A percentile compares a stretch with the other conserved stretches of the same genome.
These are phyloP conservation scores for Coniosporium apollinis DNA, from an alignment of 495 filamentous ascomycete genomes.

Conservation along the genomic window DNA sequence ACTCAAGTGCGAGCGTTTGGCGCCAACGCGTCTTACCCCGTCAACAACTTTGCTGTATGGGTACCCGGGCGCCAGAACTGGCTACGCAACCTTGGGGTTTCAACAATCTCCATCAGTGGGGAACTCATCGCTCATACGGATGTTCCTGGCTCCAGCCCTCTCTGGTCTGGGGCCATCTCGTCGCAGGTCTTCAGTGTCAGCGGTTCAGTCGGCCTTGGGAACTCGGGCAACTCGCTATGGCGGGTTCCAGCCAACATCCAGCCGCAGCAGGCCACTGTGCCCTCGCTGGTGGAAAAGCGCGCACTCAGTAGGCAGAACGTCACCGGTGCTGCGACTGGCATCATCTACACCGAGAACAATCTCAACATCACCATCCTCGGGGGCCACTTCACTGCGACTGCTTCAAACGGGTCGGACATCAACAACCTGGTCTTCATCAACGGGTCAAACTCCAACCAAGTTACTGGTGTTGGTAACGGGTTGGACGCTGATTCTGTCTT, in stretches of 20 bases:
- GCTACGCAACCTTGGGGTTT: slow-evolving; percentile 61
- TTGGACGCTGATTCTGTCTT: slow-evolving; percentile 59
- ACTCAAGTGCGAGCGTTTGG: slow-evolving; percentile 48
- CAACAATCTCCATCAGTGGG: slow-evolving; percentile 50
- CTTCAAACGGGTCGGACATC: slow-evolving; percentile 50
- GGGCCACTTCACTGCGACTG: slow-evolving; percentile 65
- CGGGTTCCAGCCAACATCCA: slow-evolving; percentile 47
- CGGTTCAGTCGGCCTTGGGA: slow-evolving; percentile 48
- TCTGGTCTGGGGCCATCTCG: slow-evolving; percentile 64
- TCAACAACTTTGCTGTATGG: slow-evolving; percentile 76
- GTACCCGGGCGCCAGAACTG: slow-evolving; percentile 80
- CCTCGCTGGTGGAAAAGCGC: slow-evolving; percentile 35
- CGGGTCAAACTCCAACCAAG: slow-evolving; percentile 37
- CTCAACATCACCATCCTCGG: slow-evolving; percentile 77
- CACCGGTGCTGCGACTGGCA: slow-evolving; percentile 54
- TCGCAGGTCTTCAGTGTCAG: slow-evolving; percentile 50
- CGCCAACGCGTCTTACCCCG: slow-evolving; percentile 38
- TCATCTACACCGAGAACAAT: slow-evolving; percentile 50
- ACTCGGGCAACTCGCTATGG: slow-evolving; percentile 25
- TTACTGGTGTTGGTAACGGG: slow-evolving; percentile 53
- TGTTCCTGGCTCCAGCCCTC: slow-evolving; percentile 38
- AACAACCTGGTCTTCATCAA: slow-evolving; percentile 67
- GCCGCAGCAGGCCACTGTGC: slow-evolving; percentile 17
- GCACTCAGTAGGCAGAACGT: slow-evolving; percentile 32
- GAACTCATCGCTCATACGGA: slow-evolving; percentile 49